Evolutionary conservation across 192 early-diverging fungal species (phyloP).

Genomic region (Spizellomyces sp.): DNA sequence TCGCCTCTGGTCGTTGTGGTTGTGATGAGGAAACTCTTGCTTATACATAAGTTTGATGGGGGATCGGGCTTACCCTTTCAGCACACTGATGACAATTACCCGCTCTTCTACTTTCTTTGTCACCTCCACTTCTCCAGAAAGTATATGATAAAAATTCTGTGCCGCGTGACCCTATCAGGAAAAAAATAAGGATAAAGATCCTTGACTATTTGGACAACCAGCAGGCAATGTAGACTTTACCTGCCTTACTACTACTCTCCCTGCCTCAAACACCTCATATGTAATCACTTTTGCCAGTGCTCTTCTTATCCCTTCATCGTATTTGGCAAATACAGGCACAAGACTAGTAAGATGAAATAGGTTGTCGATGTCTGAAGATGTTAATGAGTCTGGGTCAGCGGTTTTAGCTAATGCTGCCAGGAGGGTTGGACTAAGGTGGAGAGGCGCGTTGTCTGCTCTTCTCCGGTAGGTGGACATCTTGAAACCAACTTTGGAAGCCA

Average conservation of each 20-base stretch:
- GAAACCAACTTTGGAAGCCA: slow-evolving; percentile 1
- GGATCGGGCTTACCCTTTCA: not conserved
- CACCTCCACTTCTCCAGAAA: slow-evolving; percentile 2
- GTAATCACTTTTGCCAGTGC: not conserved
- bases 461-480: slow-evolving; percentile 4
- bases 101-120: slow-evolving; percentile 4
- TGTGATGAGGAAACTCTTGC: not conserved
- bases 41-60: not conserved
- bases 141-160: slow-evolving; percentile 7
- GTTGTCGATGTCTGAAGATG: not conserved
- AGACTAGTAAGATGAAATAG: not conserved
- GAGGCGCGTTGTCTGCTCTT: too few species aligned
- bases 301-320: slow-evolving; percentile 3
- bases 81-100: not conserved
- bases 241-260: slow-evolving; percentile 4
- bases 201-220: too few species aligned
- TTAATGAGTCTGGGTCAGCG: not conserved
- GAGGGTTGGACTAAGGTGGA: not conserved
- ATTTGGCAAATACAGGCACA: not conserved
- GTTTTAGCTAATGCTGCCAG: not conserved
- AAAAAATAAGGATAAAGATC: not conserved
- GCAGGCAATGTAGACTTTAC: not conserved
- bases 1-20: not conserved
- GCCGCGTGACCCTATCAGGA: not conserved
- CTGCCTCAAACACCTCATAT: slow-evolving; percentile 4